phyloP scores from a whole-genome alignment of 1,139 yeast genomes.

The Yamadazyma buinensis region DNA sequence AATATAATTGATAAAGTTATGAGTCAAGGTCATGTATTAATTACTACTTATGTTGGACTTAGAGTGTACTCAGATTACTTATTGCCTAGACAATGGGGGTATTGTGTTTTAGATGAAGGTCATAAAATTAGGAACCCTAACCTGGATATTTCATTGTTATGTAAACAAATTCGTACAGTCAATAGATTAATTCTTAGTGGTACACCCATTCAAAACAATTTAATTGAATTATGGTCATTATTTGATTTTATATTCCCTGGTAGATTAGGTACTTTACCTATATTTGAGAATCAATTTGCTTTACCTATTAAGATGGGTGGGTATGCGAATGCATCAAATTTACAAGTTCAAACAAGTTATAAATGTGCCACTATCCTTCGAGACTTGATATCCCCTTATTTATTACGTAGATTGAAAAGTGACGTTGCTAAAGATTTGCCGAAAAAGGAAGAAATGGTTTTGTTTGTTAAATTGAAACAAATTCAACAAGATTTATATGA shows the following conservation, averaged over 20 bases:
- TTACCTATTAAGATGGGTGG: conserved; percentile 97
- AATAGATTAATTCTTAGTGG: conserved; percentile 88
- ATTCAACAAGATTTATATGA: conserved; percentile 72
- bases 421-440: conserved; percentile 98
- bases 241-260: conserved; percentile 97
- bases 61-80: conserved; percentile 70
- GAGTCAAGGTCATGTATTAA: conserved; percentile 70
- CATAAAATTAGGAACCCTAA: conserved; percentile 96
- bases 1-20: conserved; percentile 50
- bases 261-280: conserved; percentile 87
- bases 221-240: conserved; percentile 88
- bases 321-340: conserved; percentile 92
- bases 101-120: conserved; percentile 90
- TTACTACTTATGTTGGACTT: conserved; percentile 91
- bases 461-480: conserved; percentile 81
- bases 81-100: conserved; percentile 79
- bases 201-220: conserved; percentile 92
- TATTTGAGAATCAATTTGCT: conserved; percentile 88
- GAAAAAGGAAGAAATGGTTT: conserved; percentile 86
- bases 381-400: conserved; percentile 85
- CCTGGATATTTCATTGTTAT: conserved; percentile 77
- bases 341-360: conserved; percentile 94
- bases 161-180: conserved; percentile 78
- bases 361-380: conserved; percentile 91
- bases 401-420: conserved; percentile 78